Base-by-base conservation (phyloP, 352 stramenopile species). In the Pythium folliculosum region DNA sequence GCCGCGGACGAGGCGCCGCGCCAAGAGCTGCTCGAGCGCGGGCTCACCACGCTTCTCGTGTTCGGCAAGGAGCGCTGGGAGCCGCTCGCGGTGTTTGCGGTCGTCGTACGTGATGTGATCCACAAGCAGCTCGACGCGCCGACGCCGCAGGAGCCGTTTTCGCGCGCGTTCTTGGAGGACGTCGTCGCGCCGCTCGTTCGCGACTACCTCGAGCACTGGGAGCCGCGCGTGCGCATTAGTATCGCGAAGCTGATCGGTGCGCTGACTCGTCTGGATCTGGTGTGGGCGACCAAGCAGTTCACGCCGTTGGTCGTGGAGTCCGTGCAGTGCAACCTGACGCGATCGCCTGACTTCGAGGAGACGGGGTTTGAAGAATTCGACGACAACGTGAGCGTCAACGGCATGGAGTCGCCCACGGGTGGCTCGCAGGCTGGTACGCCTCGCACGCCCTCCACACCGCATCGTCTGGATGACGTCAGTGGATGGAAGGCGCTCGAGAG, bases 401-500 rank as follows among this genome's bases (percentile, higher is more conserved):
- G 84, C 49, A 92, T 92, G 82, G 70, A 85, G 61, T 90, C 84
- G 27, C 84, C 84, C 10, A 82, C 77, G 30, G 62, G 56, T 21
- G 79, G 80, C 21, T 87, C 81, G 51, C 81, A 81, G 17, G 81
- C 85, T 35, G 65, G 73, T 17, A 94, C 84, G 25, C 82, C 77
- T 13, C 88, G 79, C 56, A 94, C 80, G 44, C 87, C 81, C 10
- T 94, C 74, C 60, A 94, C 77, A 51, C 92, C 80, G 65, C 88
- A 92, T 51, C 72, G 90, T 17, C 79, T 99, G 55, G 96, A 99
- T 67, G 96, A 99, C 70, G 98, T 98, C 5, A 98, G 93, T 53
- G 96, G 97, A 32, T 99, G 96, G 95, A 98, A 98, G 71, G 90
- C 92, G 2, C 81, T 99, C 7, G 96, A 99, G 75, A 98, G 92